Percentiles rank a stretch among this genome's conserved stretches.
Evolutionary conservation across 2,329 filamentous ascomycete species (phyloP).

Genomic region (Paecilomyces variotii): DNA sequence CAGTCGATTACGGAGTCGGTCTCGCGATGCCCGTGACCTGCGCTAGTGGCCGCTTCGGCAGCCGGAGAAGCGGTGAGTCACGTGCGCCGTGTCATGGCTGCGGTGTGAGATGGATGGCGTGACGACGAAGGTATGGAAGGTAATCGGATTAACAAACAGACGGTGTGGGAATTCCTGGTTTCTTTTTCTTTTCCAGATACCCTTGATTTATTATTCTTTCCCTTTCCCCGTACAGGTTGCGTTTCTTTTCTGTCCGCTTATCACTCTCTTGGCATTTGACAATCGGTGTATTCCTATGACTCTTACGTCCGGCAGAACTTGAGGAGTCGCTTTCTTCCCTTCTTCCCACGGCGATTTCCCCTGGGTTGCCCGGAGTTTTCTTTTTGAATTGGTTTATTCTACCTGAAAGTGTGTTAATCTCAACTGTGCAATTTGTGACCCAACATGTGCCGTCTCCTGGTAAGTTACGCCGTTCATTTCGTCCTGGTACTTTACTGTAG

Average conservation of each 20-base stretch:
- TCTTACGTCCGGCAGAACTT: conserved; percentile 1
- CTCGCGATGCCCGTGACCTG: conserved; percentile 22
- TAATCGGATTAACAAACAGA: conserved; percentile 2
- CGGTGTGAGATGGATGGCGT: conserved; percentile 2
- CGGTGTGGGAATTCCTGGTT: conserved; percentile 5
- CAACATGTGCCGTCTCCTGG: conserved; percentile 53
- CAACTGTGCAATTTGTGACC: neutral
- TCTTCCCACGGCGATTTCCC: conserved; percentile 8
- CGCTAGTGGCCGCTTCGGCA: conserved; percentile 21
- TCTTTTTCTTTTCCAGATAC: neutral
- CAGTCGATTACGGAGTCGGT: neutral
- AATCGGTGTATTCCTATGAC: neutral
- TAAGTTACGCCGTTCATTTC: conserved; percentile 21
- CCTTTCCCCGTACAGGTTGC: neutral
- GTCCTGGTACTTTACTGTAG: no score
- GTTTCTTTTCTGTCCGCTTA: neutral
- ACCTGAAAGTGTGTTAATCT: neutral
- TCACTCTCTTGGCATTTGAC: neutral
- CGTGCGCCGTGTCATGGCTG: conserved; percentile 13
- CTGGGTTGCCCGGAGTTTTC: neutral
- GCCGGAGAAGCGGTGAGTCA: conserved; percentile 23
- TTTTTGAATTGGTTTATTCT: neutral
- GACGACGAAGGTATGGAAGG: conserved; percentile 2
- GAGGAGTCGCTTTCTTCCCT: conserved; percentile 5
- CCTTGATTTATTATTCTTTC: neutral